Evolutionary conservation across 2,329 filamentous ascomycete species (phyloP), one percentile per base, ranked within the genome.

Genomic region (Diaporthe australafricana): DNA sequence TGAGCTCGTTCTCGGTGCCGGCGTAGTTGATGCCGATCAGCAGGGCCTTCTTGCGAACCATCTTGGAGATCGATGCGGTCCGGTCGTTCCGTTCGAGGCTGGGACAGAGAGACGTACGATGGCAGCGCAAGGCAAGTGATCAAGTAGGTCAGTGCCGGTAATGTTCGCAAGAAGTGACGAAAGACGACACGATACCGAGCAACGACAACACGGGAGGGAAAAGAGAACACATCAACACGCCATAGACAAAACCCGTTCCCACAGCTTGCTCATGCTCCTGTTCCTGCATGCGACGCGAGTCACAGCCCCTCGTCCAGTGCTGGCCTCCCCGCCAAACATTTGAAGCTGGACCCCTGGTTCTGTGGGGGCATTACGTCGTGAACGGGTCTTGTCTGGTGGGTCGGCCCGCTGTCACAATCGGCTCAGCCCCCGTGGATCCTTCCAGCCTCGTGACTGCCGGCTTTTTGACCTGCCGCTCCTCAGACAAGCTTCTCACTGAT

Each of bases 1-100:
- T 82, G 53, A 91, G 84, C 81, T 90, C 85, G 57, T 87, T 87
- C 48, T 84, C 79, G 77, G 88, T 87, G 70, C 86, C 85, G 74
- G 88, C 87, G 80, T 90, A 91, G 81, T 91, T 91, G 82, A 90
- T 90, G 65, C 89, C 89, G 62, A 81, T 81, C 66, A 82, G 74
- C 65, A 81, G 77, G 42, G 80, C 79, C 68, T 81, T 81, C 74
- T 77, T 81, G 69, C 79, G 78, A 40, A 70, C 45, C 78, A 79
- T 79, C 50, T 45, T 69, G 56, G 20, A 12, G 16, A 32, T n/a
- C 22, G 30, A 12, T 47, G 7, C 7, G 11, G 20, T 30, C 20
- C 20, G 30, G 11, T 60, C 42, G 53, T 30, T 38, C 40, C 42
- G 53, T 30, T 38, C 40, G 30, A 50, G 5, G 27, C n/a, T 48